Evolutionary conservation across 2,329 filamentous ascomycete genomes (phyloP).

Genomic region (Zymoseptoria ardabiliae): DNA sequence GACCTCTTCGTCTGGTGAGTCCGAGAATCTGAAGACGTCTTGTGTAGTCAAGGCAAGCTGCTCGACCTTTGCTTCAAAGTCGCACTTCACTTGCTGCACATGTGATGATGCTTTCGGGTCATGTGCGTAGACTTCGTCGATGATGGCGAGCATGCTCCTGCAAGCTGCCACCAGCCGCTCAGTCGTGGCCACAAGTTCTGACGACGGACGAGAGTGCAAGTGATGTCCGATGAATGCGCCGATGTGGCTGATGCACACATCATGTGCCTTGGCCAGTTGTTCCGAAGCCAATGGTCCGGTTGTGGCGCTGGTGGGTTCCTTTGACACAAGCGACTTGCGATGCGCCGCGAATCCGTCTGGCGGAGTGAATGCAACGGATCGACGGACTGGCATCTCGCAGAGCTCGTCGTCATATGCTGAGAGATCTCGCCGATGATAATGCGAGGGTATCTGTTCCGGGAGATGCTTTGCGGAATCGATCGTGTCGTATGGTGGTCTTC

Average conservation of each 20-base stretch:
- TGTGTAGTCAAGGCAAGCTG: slow-evolving; percentile 74
- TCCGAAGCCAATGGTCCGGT: slow-evolving; percentile 70
- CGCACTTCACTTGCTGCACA: slow-evolving; percentile 61
- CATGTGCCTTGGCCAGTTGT: slow-evolving; percentile 70
- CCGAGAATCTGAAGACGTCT: slow-evolving; percentile 64
- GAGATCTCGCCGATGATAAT: neutral
- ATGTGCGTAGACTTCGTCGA: slow-evolving; percentile 75
- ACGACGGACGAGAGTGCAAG: slow-evolving; percentile 82
- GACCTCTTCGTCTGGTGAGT: slow-evolving; percentile 63
- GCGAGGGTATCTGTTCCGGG: slow-evolving; percentile 1
- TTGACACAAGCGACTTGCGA: slow-evolving; percentile 23
- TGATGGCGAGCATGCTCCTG: slow-evolving; percentile 66
- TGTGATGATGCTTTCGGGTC: slow-evolving; percentile 60
- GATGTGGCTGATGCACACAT: slow-evolving; percentile 81
- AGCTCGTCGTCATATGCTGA: slow-evolving; percentile 4
- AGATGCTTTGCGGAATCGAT: slow-evolving; percentile 20
- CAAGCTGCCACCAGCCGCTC: slow-evolving; percentile 78
- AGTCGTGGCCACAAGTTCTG: slow-evolving; percentile 74
- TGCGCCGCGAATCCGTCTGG: slow-evolving; percentile 21
- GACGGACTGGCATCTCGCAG: neutral
- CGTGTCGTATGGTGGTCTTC: slow-evolving; percentile 1
- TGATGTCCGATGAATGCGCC: slow-evolving; percentile 92
- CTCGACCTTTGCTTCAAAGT: slow-evolving; percentile 73
- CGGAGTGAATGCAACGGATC: slow-evolving; percentile 14
- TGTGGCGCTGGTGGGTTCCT: slow-evolving; percentile 9